Percentiles rank a stretch among this genome's conserved stretches.
These are phyloP conservation scores for Cephalotrichum gorgonifer DNA, from an alignment of 2,329 filamentous ascomycete species.

Conservation along the genomic window DNA sequence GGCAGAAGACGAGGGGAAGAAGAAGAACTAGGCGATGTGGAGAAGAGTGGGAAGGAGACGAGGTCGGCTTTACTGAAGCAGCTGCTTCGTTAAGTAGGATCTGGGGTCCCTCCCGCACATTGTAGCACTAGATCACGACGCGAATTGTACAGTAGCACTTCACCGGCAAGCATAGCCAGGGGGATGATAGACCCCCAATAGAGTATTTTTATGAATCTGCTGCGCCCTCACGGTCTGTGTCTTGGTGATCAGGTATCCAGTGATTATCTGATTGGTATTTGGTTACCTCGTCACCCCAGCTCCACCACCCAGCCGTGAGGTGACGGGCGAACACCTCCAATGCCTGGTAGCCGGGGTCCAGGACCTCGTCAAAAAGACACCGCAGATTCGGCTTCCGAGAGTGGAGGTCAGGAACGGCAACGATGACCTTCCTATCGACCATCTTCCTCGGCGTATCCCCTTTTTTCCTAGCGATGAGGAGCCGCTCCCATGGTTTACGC, in stretches of 20 bases:
- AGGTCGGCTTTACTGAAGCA: not conserved
- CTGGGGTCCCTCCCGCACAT: slow-evolving; percentile 7
- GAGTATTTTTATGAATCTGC: slow-evolving; percentile 11
- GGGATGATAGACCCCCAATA: slow-evolving; percentile 10
- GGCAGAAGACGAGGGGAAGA: slow-evolving; percentile 9
- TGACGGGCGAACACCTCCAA: slow-evolving; percentile 72
- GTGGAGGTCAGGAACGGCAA: slow-evolving; percentile 66
- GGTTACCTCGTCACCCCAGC: slow-evolving; percentile 66
- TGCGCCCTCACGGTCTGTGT: not conserved
- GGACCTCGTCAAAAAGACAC: slow-evolving; percentile 42
- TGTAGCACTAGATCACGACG: slow-evolving; percentile 13
- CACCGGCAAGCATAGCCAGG: slow-evolving; percentile 16
- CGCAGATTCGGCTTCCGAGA: slow-evolving; percentile 69
- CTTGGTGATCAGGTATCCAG: slow-evolving; percentile 25
- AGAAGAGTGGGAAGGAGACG: not conserved
- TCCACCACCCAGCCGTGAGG: slow-evolving; percentile 66
- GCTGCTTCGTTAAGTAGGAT: not conserved
- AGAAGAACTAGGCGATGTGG: slow-evolving; percentile 3
- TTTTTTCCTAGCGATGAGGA: slow-evolving; percentile 48
- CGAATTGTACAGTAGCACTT: slow-evolving; percentile 18
- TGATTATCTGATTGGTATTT: slow-evolving; percentile 53
- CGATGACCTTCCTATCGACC: slow-evolving; percentile 40
- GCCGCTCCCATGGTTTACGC: slow-evolving; percentile 68
- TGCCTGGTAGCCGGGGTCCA: slow-evolving; percentile 40
- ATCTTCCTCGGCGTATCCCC: slow-evolving; percentile 18